These are phyloP conservation scores for Candida nemodendra DNA, from an alignment of 805 yeast species.

Conservation along the genomic window DNA sequence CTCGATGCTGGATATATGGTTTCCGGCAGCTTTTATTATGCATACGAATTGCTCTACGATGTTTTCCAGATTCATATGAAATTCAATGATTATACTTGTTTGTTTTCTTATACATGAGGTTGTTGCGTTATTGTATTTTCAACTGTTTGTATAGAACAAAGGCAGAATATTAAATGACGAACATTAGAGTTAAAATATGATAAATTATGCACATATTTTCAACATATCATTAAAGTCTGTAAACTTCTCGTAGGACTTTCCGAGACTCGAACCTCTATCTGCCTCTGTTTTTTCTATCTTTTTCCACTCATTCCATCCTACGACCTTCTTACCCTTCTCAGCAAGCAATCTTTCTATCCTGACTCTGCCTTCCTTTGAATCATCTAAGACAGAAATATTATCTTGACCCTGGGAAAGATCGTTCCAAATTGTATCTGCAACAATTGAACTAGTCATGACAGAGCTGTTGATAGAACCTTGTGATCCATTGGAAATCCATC, in stretches of 20 bases:
- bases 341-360: slow-evolving; percentile 25
- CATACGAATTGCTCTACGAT: neutral
- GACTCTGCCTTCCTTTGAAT: slow-evolving; percentile 32
- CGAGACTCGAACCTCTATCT: slow-evolving; percentile 43
- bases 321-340: slow-evolving; percentile 27
- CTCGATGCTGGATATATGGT: no score
- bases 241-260: slow-evolving; percentile 61
- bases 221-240: slow-evolving; percentile 50
- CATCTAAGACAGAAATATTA: slow-evolving; percentile 5
- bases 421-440: slow-evolving; percentile 61
- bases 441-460: slow-evolving; percentile 76
- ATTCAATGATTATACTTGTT: slow-evolving; percentile 16
- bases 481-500: slow-evolving; percentile 90
- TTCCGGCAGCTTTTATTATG: neutral
- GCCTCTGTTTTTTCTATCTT: slow-evolving; percentile 54
- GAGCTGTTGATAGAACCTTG: slow-evolving; percentile 90
- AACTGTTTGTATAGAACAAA: slow-evolving; percentile 13
- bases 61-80: neutral
- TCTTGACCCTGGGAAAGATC: slow-evolving; percentile 40
- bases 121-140: slow-evolving; percentile 12
- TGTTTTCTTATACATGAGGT: slow-evolving; percentile 1
- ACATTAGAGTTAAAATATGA: neutral
- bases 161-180: neutral
- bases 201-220: slow-evolving; percentile 14
- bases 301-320: slow-evolving; percentile 70